These are phyloP conservation scores for Ananas comosus DNA, from an alignment of 176 grass and related monocot genomes.

Conservation along the genomic window DNA sequence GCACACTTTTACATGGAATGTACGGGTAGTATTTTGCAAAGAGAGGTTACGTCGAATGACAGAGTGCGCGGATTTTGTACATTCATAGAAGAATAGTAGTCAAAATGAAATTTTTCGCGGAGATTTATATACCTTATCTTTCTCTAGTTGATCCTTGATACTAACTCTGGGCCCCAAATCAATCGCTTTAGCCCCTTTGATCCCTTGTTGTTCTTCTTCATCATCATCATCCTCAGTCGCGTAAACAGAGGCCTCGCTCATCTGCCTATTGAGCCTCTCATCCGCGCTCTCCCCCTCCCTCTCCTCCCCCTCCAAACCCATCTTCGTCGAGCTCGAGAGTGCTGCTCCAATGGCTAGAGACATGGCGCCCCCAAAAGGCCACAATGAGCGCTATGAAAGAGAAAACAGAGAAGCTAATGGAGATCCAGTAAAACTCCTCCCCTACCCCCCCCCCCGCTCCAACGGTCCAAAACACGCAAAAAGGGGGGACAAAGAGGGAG, in stretches of 20 bases:
- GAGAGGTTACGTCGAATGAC: no score
- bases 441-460: no score
- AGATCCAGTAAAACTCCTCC: no score
- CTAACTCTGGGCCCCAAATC: constrained; percentile 25
- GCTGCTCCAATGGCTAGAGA: constrained; percentile 18
- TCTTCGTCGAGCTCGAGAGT: constrained; percentile 7
- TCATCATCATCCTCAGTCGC: constrained; percentile 9
- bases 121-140: constrained; percentile 12
- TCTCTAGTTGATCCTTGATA: constrained; percentile 24
- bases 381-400: background rate
- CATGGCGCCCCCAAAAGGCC: constrained; percentile 12
- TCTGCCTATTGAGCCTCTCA: background rate
- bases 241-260: background rate
- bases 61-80: no score
- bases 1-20: no score
- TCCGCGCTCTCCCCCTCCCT: background rate
- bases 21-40: no score
- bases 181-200: constrained; percentile 1
- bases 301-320: constrained; percentile 17
- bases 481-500: no score
- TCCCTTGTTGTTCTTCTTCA: constrained; percentile 6
- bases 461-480: no score
- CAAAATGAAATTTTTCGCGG: background rate
- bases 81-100: background rate
- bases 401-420: background rate